phyloP scores from a whole-genome alignment of 371 early-diverging fungal genomes.

The Rhizopus sp. region DNA sequence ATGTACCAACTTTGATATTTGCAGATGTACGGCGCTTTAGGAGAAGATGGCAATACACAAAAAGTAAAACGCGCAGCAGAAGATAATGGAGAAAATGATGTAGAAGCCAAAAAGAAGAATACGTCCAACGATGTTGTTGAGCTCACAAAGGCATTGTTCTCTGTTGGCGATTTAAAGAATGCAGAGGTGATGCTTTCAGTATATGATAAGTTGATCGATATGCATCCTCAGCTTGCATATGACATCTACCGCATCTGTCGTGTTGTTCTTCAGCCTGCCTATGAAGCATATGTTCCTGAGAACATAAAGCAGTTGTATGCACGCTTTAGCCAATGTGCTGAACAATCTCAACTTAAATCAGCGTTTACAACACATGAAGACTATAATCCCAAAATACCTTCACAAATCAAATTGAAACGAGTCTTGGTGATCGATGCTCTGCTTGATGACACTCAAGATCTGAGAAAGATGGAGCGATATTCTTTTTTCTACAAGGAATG shows the following conservation, averaged over 20 bases:
- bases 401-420: slow-evolving; percentile 23
- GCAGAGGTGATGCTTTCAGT: slow-evolving; percentile 57
- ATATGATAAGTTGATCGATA: slow-evolving; percentile 58
- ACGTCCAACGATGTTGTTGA: slow-evolving; percentile 64
- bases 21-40: slow-evolving; percentile 43
- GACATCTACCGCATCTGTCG: slow-evolving; percentile 64
- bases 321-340: slow-evolving; percentile 26
- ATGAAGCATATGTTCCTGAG: slow-evolving; percentile 44
- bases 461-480: slow-evolving; percentile 34
- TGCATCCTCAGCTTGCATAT: slow-evolving; percentile 64
- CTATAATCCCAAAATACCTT: slow-evolving; percentile 20
- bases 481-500: slow-evolving; percentile 67
- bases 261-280: slow-evolving; percentile 57
- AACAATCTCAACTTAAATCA: slow-evolving; percentile 34
- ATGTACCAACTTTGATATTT: background rate
- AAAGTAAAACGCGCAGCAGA: slow-evolving; percentile 19
- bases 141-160: slow-evolving; percentile 61
- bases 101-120: slow-evolving; percentile 11
- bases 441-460: slow-evolving; percentile 26
- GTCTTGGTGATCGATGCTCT: slow-evolving; percentile 32
- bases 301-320: slow-evolving; percentile 19
- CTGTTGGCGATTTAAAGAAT: slow-evolving; percentile 65
- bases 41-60: slow-evolving; percentile 45
- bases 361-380: slow-evolving; percentile 17
- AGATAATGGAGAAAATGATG: slow-evolving; percentile 12